Evolutionary conservation across 2,329 filamentous ascomycete species (phyloP), one percentile per base, ranked within the genome.

Genomic region (Fusarium euwallaceae): DNA sequence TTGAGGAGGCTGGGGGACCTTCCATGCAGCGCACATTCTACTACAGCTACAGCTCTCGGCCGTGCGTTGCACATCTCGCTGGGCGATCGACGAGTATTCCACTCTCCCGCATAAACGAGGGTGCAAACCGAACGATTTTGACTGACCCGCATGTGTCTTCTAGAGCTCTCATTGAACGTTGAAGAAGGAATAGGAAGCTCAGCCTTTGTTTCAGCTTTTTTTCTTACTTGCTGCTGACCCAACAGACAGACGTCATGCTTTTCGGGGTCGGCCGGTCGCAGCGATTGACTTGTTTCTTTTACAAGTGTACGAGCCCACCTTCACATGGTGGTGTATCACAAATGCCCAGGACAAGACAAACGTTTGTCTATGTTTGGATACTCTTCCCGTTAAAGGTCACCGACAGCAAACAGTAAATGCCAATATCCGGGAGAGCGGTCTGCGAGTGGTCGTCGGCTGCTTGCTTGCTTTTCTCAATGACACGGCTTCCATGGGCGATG

Each of bases 51-150:
- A 56, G 61, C 39, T 53, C 29, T 32, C 41, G 69, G 24, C 39
- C 56, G 11, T 59, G 56, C 22, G 56, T 37, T 7, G 29, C 22
- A 17, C 66, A 65, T 53, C 61, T 61, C 37, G 45, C 16, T 62
- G 51, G 68, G 59, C 29, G 64, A 75, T 75, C 63, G 32, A 56
- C 51, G n/a, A 69, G 61, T 56, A 68, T 48, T 56, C 75, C 75
- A 76, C 66, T 43, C 59, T 24, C 55, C 66, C 61, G 61, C 75
- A 78, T 72, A 76, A 76, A 76, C 69, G 73, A 77, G 68, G 39
- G 60, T 56, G 41, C 61, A 67, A 66, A 72, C 73, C 48, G 64
- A 63, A 66, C 61, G 61, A 66, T 60, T 17, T 29, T 17, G 17
- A 17, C 22, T n/a, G n/a, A n/a, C n/a, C n/a, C n/a, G n/a, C n/a